Evolutionary conservation across 2,329 filamentous ascomycete species (phyloP), one percentile per base, ranked within the genome.

Genomic region (Fusarium mexicanum): DNA sequence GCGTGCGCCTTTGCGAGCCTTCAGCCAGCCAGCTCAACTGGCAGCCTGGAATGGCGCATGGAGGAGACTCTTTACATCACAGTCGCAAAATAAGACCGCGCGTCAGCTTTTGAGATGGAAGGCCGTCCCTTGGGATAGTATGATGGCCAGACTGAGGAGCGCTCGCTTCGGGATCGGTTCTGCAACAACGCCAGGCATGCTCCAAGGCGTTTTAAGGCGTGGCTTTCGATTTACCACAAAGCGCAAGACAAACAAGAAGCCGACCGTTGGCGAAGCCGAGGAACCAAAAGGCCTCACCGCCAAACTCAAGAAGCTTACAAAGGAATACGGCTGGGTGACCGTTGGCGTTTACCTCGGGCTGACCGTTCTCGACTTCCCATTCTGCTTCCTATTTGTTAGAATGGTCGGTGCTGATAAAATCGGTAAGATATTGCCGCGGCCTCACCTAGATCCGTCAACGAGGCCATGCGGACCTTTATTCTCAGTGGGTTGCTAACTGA

Each of bases 241-340:
- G 76, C 75, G 74, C 62, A 76, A 79, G 63, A 73, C 77, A 53
- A 78, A 71, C 53, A 75, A 77, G 41, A 73, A 73, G n/a, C 61
- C 74, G 18, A 69, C 70, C 22, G 72, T 72, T 41, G 72, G 71
- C 8, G 69, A 78, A 51, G 69, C 72, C 16, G 67, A 77, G 46
- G 67, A 80, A 73, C 77, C 73, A 16, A 83, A 85, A 18, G 89
- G 91, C 13, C 82, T 96, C 47, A 92, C 91, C 5, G 91, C 91
- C 72, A 89, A 92, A 33, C 85, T 98, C 80, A 95, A 92, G 83
- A 94, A 94, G 80, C 89, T 99, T 51, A 95, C 93, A 6, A 91
- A 92, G 73, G 96, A 98, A 82, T 99, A 99, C 82, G 96, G 96
- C 46, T 98, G 95, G 94, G 89, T 93, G 8, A 95, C 95, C 2